A percentile compares a stretch with the other conserved stretches of the same genome.
Evolutionary conservation across 192 early-diverging fungal species (phyloP).

Genomic region (Linnemannia hyalina): DNA sequence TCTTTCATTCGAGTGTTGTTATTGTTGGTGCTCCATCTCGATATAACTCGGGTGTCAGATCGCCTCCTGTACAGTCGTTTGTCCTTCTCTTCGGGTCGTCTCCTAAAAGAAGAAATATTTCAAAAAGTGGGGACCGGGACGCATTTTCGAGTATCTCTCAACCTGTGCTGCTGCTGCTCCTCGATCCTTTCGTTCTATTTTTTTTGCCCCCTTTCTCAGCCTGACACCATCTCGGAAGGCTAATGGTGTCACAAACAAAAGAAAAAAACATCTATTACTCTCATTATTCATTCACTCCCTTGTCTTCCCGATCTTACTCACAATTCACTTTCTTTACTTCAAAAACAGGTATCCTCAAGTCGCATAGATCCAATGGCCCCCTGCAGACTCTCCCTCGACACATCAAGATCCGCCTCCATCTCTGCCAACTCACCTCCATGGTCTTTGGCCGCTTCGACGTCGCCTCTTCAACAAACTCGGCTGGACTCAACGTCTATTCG

Average conservation of each 20-base stretch:
- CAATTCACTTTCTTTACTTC: background rate
- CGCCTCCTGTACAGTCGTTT: background rate
- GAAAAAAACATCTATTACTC: too few relatives aligned
- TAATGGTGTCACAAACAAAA: constrained; percentile 1
- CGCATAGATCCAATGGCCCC: constrained; percentile 51
- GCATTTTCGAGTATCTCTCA: background rate
- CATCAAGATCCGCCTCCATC: constrained; percentile 64
- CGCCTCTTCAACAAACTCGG: constrained; percentile 48
- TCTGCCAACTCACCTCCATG: constrained; percentile 67
- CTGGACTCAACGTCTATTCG: constrained; percentile 51
- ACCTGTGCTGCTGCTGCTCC: too few relatives aligned
- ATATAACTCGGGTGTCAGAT: background rate
- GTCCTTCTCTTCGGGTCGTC: background rate
- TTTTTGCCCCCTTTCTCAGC: background rate
- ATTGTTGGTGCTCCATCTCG: background rate
- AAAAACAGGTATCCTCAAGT: constrained; percentile 50
- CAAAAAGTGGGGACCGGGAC: background rate
- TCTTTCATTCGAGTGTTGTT: background rate
- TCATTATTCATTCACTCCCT: background rate
- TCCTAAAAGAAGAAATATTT: constrained; percentile 6
- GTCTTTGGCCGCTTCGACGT: constrained; percentile 69
- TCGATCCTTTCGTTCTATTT: background rate
- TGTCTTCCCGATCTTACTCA: constrained; percentile 10
- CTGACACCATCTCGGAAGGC: constrained; percentile 9
- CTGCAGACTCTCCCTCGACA: constrained; percentile 46